Base-by-base conservation (phyloP, 2,329 filamentous ascomycete genomes). In the Elsinoe fawcettii region DNA sequence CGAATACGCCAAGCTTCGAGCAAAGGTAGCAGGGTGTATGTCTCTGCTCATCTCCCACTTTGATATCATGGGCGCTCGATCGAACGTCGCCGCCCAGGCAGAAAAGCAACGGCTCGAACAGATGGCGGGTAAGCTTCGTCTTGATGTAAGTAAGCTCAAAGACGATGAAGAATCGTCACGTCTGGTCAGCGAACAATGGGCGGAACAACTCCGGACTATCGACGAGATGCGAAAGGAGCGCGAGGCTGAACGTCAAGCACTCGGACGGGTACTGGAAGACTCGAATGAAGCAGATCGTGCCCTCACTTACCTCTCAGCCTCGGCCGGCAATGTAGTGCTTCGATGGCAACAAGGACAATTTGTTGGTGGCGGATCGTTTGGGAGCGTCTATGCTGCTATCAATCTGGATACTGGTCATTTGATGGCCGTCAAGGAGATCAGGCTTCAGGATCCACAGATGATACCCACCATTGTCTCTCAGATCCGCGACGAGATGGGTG, bases 321-420 rank as follows among this genome's bases (percentile, higher is more conserved):
- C 90, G 39, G 90, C 92, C 12, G 96, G 90, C 20, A 97, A 97
- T 68, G 88, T 97, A 59, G 95, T 89, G 44, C 83, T 97, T 74
- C 86, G 93, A 62, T 99, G 93, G 93, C 93, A 97, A 70, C 93
- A 96, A 76, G 93, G 93, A n/a, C 90, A 95, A 66, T 99, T 95
- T 68, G 90, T 99, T 43, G 93, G 93, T 53, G 92, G 93, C 55
- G 93, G 93, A 63, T 96, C 92, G 0, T 99, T 99, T 72, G 93
- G 93, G 61, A 96, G 91, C 55, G 93, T 99, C 9, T 99, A 99
- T 67, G 90, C 90, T 32, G 93, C 91, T 32, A 95, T 97, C 81
- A 96, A 99, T 68, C 78, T 99, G 55, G 95, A 99, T 73, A 92
- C 90, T 23, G 92, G 92, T 58, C 90, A 95, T 67, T 75, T 97